phyloP scores from a whole-genome alignment of 306 rosid species.

The Senna siamea region DNA sequence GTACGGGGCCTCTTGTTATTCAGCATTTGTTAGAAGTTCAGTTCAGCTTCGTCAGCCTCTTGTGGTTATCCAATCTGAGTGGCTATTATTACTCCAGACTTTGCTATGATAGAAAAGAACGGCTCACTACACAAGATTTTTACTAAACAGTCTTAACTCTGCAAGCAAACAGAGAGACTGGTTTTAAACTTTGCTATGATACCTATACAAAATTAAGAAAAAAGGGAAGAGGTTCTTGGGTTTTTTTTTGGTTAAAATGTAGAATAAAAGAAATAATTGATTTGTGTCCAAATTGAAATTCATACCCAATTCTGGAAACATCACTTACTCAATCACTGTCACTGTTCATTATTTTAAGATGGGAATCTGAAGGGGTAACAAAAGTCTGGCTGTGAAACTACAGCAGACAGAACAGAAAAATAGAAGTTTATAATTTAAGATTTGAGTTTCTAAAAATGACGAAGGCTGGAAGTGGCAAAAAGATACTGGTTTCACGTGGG shows the following conservation, averaged over 20 bases:
- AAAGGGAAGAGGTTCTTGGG: too few species aligned
- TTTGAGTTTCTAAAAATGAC: conserved; percentile 21
- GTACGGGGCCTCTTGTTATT: conserved; percentile 2
- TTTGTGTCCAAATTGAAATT: neutral
- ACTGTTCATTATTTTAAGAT: conserved; percentile 21
- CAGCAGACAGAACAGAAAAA: neutral
- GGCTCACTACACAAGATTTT: too few species aligned
- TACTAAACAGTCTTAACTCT: too few species aligned
- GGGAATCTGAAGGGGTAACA: conserved; percentile 30
- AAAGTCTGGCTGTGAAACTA: neutral
- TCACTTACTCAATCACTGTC: conserved; percentile 16
- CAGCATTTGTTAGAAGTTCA: neutral
- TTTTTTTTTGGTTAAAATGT: too few species aligned
- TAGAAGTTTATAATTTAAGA: conserved; percentile 22
- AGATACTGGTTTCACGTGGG: conserved; percentile 40
- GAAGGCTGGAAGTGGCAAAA: conserved; percentile 28
- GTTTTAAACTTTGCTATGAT: too few species aligned
- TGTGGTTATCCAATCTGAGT: neutral
- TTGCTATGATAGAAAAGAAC: too few species aligned
- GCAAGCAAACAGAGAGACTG: too few species aligned
- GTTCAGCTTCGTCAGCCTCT: too few species aligned
- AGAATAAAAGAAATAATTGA: neutral
- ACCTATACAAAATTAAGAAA: too few species aligned
- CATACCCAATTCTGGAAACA: too few species aligned
- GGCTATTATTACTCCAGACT: neutral